Evolutionary conservation across 1,139 yeast genomes (phyloP).

Genomic region (Scheffersomyces illinoinensis): DNA sequence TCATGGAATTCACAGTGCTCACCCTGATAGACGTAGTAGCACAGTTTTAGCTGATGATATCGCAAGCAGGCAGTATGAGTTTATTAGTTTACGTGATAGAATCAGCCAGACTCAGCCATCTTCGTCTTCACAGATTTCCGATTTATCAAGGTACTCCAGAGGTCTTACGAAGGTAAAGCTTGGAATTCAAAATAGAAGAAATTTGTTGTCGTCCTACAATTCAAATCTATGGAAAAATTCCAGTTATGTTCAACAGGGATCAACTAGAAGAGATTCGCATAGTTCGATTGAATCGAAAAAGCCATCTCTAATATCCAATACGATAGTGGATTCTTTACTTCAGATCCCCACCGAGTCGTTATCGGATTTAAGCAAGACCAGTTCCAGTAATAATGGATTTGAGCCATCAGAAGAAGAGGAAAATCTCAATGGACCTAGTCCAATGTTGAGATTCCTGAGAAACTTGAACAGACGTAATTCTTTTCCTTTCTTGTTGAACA

Average conservation of each 20-base stretch:
- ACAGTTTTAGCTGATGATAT: neutral
- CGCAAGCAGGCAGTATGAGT: slow-evolving; percentile 23
- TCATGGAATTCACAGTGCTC: neutral
- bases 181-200: slow-evolving; percentile 31
- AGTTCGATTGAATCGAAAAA: neutral
- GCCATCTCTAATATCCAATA: slow-evolving; percentile 1
- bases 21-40: neutral
- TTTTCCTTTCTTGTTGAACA: slow-evolving; percentile 31
- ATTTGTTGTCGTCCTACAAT: slow-evolving; percentile 9
- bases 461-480: slow-evolving; percentile 47
- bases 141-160: slow-evolving; percentile 31
- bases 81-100: slow-evolving; percentile 39
- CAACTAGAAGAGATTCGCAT: neutral
- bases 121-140: slow-evolving; percentile 12
- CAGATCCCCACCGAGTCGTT: slow-evolving; percentile 14
- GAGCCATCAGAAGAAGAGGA: neutral
- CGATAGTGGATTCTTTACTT: slow-evolving; percentile 11
- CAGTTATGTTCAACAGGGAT: neutral
- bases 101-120: slow-evolving; percentile 26
- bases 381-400: neutral
- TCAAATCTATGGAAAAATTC: neutral
- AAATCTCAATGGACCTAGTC: slow-evolving; percentile 1
- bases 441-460: slow-evolving; percentile 18
- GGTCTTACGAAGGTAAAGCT: slow-evolving; percentile 40
- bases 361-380: neutral